Evolutionary conservation across 2,329 filamentous ascomycete genomes (phyloP).

Genomic region (Pseudocercospora musae): DNA sequence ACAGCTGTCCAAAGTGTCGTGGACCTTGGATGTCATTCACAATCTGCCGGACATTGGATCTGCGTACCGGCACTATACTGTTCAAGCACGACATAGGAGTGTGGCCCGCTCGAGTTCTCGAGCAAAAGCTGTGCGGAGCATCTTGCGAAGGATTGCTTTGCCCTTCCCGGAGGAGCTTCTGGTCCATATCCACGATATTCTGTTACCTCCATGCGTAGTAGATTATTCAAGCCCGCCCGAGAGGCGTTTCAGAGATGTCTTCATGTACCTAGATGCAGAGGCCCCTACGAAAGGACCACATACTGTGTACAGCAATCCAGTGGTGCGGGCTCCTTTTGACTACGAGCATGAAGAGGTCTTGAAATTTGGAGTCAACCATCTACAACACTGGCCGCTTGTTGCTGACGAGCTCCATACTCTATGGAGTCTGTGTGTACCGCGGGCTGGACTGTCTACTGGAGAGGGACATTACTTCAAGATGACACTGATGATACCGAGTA

Average conservation of each 20-base stretch:
- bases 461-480: background rate
- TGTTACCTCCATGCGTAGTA: background rate
- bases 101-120: background rate
- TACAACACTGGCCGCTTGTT: background rate
- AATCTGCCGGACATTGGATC: background rate
- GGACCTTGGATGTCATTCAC: background rate
- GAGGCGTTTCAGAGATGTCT: background rate
- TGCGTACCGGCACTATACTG: conserved; percentile 1
- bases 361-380: background rate
- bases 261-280: background rate
- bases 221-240: background rate
- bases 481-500: background rate
- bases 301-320: background rate
- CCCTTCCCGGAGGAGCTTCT: conserved; percentile 2
- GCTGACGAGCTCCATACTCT: conserved; percentile 5
- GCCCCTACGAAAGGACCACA: background rate
- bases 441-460: background rate
- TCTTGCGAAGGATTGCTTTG: background rate
- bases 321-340: background rate
- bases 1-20: background rate
- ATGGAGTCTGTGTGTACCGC: conserved; percentile 1
- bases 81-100: background rate
- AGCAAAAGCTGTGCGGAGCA: background rate
- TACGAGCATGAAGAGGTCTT: background rate
- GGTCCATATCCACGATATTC: background rate